phyloP scores from a whole-genome alignment of 2,329 filamentous ascomycete species.

The Monilinia fructicola region DNA sequence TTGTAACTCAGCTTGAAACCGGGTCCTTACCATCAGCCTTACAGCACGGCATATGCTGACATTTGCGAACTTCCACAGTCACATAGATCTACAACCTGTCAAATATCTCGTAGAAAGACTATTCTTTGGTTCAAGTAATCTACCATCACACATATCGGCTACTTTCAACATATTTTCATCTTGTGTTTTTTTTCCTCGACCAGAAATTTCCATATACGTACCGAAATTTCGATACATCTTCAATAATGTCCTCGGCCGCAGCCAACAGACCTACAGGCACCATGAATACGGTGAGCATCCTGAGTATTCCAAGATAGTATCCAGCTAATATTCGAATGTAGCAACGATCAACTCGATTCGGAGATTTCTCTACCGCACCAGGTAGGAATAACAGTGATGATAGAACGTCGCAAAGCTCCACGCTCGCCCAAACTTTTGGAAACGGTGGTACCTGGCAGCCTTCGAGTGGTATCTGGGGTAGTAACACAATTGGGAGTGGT shows the following conservation, averaged over 20 bases:
- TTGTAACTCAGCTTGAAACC: conserved; percentile 33
- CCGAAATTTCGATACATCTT: conserved; percentile 40
- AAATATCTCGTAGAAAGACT: conserved; percentile 36
- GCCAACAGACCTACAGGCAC: conserved; percentile 40
- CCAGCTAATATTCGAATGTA: conserved; percentile 33
- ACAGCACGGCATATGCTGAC: conserved; percentile 39
- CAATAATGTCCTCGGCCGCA: conserved; percentile 40
- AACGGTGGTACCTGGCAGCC: conserved; percentile 43
- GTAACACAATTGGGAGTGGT: conserved; percentile 46
- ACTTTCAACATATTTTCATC: conserved; percentile 29
- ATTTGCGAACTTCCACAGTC: conserved; percentile 37
- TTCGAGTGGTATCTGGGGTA: conserved; percentile 53
- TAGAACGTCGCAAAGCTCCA: conserved; percentile 42
- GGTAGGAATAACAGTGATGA: conserved; percentile 38
- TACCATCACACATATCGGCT: conserved; percentile 28
- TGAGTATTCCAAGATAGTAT: conserved; percentile 36
- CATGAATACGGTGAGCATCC: conserved; percentile 46
- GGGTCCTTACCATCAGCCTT: conserved; percentile 38
- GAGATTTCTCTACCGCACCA: conserved; percentile 43
- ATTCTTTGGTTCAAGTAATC: conserved; percentile 32
- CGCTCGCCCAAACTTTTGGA: conserved; percentile 47
- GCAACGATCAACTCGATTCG: conserved; percentile 41
- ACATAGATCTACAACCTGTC: conserved; percentile 41
- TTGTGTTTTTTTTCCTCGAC: conserved; percentile 24
- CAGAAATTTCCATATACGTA: conserved; percentile 26